Evolutionary conservation across 2,329 filamentous ascomycete genomes (phyloP).

Genomic region (Westerdykella aurantiaca): DNA sequence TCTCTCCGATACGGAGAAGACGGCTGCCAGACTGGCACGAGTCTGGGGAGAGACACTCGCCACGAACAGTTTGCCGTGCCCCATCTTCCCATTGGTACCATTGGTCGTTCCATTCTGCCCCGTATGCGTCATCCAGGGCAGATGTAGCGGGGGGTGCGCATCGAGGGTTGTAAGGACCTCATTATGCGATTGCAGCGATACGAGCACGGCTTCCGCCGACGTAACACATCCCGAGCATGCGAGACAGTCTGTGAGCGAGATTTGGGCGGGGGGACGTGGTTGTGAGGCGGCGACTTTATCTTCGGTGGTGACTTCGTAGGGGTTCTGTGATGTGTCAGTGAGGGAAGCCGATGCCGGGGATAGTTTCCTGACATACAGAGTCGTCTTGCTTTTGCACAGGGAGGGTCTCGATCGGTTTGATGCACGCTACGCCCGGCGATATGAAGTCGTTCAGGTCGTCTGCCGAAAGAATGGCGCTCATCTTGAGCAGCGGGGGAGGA

Average conservation of each 20-base stretch:
- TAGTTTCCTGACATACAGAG: constrained; percentile 34
- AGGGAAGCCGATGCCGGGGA: constrained; percentile 10
- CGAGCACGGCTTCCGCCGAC: constrained; percentile 92
- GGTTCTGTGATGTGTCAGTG: constrained; percentile 42
- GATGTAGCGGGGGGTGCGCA: constrained; percentile 44
- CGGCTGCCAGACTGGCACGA: constrained; percentile 80
- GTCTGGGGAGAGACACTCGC: constrained; percentile 91
- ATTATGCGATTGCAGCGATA: constrained; percentile 86
- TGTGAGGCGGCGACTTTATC: constrained; percentile 58
- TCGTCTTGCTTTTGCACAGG: constrained; percentile 52
- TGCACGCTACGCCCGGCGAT: constrained; percentile 92
- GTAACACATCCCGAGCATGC: constrained; percentile 97
- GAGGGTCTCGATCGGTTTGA: constrained; percentile 92
- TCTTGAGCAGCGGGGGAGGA: constrained; percentile 38
- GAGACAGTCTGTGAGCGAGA: constrained; percentile 93
- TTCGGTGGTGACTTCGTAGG: constrained; percentile 89
- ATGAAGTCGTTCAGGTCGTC: constrained; percentile 99
- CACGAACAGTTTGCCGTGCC: constrained; percentile 71
- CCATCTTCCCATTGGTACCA: constrained; percentile 15
- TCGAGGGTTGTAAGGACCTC: constrained; percentile 85
- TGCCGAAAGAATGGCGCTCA: constrained; percentile 95
- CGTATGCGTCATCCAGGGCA: constrained; percentile 24
- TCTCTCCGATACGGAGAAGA: constrained; percentile 65
- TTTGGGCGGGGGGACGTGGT: constrained; percentile 70
- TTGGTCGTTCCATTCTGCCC: constrained; percentile 10